A percentile compares a stretch with the other conserved stretches of the same genome.
Conservation (phyloP, 2,329 filamentous ascomycete species). For the Scopulariopsis brevicaulis region DNA sequence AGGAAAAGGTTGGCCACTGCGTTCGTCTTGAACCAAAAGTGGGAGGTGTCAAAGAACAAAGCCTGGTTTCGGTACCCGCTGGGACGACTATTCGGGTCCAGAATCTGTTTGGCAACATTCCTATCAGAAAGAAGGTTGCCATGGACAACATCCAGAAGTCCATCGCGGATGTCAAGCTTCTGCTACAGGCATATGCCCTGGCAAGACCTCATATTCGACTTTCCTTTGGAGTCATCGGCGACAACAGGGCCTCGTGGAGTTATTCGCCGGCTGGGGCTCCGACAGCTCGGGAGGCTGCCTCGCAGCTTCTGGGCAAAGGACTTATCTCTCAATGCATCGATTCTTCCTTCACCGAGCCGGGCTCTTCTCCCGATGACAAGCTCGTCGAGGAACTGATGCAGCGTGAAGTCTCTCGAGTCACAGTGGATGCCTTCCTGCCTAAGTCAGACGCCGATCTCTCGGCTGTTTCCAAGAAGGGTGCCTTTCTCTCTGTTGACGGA, state of each 20-base stretch:
- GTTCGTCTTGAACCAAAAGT: slow-evolving; percentile 26
- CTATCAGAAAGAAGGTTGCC: slow-evolving; percentile 49
- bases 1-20: slow-evolving; percentile 44
- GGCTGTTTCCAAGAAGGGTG: slow-evolving; percentile 31
- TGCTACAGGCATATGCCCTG: slow-evolving; percentile 54
- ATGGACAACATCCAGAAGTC: slow-evolving; percentile 46
- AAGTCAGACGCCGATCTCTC: slow-evolving; percentile 29
- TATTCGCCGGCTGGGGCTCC: slow-evolving; percentile 45
- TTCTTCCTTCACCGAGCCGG: slow-evolving; percentile 14
- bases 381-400: slow-evolving; percentile 1
- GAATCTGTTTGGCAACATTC: slow-evolving; percentile 47
- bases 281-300: slow-evolving; percentile 42
- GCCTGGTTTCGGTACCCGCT: slow-evolving; percentile 38
- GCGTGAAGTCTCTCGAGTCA: slow-evolving; percentile 12
- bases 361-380: neutral
- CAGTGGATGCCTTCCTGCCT: slow-evolving; percentile 48
- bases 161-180: slow-evolving; percentile 43
- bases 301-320: slow-evolving; percentile 50
- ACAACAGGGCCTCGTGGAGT: slow-evolving; percentile 40
- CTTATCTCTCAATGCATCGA: slow-evolving; percentile 43
- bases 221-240: slow-evolving; percentile 45
- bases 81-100: slow-evolving; percentile 57
- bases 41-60: slow-evolving; percentile 18
- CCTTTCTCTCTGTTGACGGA: slow-evolving; percentile 57
- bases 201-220: slow-evolving; percentile 53